A percentile compares a stretch with the other conserved stretches of the same genome.
Conservation (phyloP, 805 yeast genomes). For the Candida odintsovae region DNA sequence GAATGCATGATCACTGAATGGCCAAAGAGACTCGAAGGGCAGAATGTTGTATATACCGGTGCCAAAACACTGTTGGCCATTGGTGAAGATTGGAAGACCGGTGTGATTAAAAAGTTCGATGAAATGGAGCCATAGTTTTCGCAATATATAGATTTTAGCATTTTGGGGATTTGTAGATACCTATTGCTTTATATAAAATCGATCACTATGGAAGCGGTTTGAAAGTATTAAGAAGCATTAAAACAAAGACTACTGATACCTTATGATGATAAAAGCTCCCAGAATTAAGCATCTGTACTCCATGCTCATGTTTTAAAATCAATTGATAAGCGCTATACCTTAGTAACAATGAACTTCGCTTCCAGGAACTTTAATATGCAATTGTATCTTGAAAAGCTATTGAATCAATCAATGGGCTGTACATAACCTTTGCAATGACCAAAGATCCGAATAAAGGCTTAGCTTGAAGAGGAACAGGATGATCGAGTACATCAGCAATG, state of each 20-base stretch:
- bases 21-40: conserved; percentile 45
- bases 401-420: too few relatives aligned
- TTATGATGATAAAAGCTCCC: too few relatives aligned
- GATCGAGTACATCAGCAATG: neutral
- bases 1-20: conserved; percentile 40
- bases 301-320: too few relatives aligned
- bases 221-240: too few relatives aligned
- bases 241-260: too few relatives aligned
- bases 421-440: neutral
- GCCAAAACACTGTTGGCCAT: conserved; percentile 71
- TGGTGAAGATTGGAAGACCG: conserved; percentile 73
- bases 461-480: neutral
- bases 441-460: neutral
- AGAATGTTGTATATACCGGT: conserved; percentile 49
- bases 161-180: neutral
- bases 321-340: too few relatives aligned
- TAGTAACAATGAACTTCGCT: too few relatives aligned
- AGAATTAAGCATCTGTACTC: too few relatives aligned
- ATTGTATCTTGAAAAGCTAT: too few relatives aligned
- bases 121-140: conserved; percentile 25
- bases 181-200: neutral
- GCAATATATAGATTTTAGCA: neutral
- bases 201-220: too few relatives aligned
- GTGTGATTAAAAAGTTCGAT: conserved; percentile 36
- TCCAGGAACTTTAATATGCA: too few relatives aligned